phyloP scores from a whole-genome alignment of 228 moss, liverwort and hornwort species.

The Sphagnum magellanicum region DNA sequence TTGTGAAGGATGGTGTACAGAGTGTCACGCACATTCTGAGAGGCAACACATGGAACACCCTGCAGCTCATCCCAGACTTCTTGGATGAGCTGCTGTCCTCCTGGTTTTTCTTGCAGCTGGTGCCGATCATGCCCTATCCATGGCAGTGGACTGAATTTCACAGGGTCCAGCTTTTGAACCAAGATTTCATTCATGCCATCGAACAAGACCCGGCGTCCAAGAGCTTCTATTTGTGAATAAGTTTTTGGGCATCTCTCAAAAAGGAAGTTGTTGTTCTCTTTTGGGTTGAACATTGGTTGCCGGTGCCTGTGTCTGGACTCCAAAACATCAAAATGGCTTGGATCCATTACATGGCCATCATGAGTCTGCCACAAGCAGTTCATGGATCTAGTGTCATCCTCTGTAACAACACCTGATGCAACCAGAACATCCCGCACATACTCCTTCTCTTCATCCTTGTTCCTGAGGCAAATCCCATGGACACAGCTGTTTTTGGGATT shows the following conservation, averaged over 20 bases:
- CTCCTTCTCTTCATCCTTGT: conserved; percentile 53
- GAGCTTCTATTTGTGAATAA: conserved; percentile 14
- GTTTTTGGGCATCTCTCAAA: conserved; percentile 11
- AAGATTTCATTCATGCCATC: conserved; percentile 68
- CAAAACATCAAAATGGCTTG: conserved; percentile 53
- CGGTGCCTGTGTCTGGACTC: conserved; percentile 25
- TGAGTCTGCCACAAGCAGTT: conserved; percentile 13
- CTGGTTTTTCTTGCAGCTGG: conserved; percentile 28
- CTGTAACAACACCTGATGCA: conserved; percentile 25
- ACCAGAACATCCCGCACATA: conserved; percentile 70
- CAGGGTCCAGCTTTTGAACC: conserved; percentile 35
- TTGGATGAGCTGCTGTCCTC: conserved; percentile 42
- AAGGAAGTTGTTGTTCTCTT: too few relatives aligned
- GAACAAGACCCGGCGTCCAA: conserved; percentile 48
- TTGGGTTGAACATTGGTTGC: neutral
- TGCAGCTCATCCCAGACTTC: conserved; percentile 75
- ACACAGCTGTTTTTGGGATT: conserved; percentile 5
- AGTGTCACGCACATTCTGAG: conserved; percentile 44
- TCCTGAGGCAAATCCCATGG: conserved; percentile 30
- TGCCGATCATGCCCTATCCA: conserved; percentile 27
- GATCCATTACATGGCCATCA: conserved; percentile 43
- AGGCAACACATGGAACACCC: conserved; percentile 26
- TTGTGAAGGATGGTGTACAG: conserved; percentile 54
- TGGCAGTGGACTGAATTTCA: conserved; percentile 40
- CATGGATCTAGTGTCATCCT: neutral